Conservation (phyloP, 2,329 filamentous ascomycete species). For the Trichophyton equinum region DNA sequence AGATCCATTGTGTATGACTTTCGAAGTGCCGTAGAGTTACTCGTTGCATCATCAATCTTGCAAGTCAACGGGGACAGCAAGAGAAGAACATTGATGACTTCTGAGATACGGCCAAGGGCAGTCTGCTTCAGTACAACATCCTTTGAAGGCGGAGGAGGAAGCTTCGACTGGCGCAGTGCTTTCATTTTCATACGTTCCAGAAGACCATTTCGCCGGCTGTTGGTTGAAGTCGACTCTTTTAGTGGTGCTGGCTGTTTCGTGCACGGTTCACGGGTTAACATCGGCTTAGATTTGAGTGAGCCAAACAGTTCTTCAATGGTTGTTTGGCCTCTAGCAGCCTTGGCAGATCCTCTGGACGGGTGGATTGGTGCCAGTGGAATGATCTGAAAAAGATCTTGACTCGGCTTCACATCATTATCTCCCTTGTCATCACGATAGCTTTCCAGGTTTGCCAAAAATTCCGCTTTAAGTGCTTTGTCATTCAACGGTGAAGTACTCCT, state of each 20-base stretch:
- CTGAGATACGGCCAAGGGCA: conserved; percentile 55
- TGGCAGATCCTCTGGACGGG: conserved; percentile 13
- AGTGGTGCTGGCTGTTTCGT: conserved; percentile 11
- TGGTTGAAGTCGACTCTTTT: conserved; percentile 18
- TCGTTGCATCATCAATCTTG: conserved; percentile 18
- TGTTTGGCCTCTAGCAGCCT: not conserved
- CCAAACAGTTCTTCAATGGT: conserved; percentile 1
- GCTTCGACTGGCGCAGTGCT: conserved; percentile 41
- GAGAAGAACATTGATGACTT: conserved; percentile 55
- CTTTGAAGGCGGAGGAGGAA: conserved; percentile 34
- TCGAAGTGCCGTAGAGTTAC: conserved; percentile 35
- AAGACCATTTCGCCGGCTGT: conserved; percentile 45
- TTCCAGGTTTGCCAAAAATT: conserved; percentile 39
- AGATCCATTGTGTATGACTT: conserved; percentile 55
- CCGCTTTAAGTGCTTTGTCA: conserved; percentile 37
- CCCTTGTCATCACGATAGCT: conserved; percentile 33
- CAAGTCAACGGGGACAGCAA: conserved; percentile 41
- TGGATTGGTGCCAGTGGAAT: conserved; percentile 26
- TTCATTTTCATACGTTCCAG: conserved; percentile 66
- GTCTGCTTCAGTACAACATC: conserved; percentile 49
- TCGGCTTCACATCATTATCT: conserved; percentile 21
- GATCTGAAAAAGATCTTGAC: conserved; percentile 22
- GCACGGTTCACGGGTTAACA: conserved; percentile 19
- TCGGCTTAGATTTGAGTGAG: conserved; percentile 22
- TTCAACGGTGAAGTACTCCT: conserved; percentile 20